Base-by-base conservation (phyloP, 257 asterid genomes). In the Cinchona pubescens region DNA sequence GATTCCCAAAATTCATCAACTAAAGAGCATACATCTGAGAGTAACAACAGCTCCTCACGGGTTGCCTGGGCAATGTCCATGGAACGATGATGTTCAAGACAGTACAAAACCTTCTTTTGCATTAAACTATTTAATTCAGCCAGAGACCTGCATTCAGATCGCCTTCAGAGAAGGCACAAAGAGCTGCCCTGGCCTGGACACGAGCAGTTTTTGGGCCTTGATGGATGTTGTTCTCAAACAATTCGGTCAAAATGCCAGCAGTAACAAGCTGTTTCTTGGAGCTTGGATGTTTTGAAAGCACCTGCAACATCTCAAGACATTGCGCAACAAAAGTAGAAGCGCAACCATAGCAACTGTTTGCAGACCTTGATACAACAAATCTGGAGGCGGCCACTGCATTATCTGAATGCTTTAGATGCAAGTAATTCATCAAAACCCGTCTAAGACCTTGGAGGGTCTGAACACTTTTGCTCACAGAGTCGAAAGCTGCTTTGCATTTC, bases 401-500 rank as follows among this genome's bases (percentile, higher is more conserved):
- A 83, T 88, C 97, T 76, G 97, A 88, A 73, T 90, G 96, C 82
- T 91, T 95, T 84, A 88, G 94, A 83, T 95, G 98, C 91, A 95
- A 83, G 83, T 92, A 95, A 83, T 85, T 88, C 99, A 91, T 91
- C 81, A 95, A 80, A 75, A 91, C 98, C 77, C 93, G 94, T 81
- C 99, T 80, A 78, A 95, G 92, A 78, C 99, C 99, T 85, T 95
- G 99, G 73, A 95, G 96, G 64, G 99, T 95, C 87, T 95, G 98
- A 75, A 95, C 96, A 86, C 99, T 95, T 87, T 95, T 95, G 86
- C 98, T 95, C 79, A 95, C 99, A 81, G 98, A 92, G 85, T 95
- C 99, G 87, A 95, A 95, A 76, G 99, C 98, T 73, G 99, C 98
- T 85, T 92, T 95, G 85, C 98, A 95, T 86, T 95, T 95, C 90